Evolutionary conservation across 2,329 filamentous ascomycete genomes (phyloP), one percentile per base, ranked within the genome.

Genomic region (Scopulariopsis brevicaulis): DNA sequence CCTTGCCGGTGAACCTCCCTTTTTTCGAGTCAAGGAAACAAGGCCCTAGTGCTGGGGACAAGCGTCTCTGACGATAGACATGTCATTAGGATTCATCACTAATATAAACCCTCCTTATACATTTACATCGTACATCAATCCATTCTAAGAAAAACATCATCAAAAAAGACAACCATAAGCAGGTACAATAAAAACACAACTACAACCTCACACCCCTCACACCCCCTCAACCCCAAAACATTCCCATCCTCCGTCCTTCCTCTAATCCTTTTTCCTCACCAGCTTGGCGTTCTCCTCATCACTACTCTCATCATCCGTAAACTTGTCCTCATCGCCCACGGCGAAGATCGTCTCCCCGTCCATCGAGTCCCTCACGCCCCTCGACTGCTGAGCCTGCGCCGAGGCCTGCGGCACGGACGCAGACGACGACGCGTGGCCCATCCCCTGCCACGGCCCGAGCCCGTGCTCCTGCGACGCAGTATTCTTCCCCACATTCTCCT

Each of bases 341-440:
- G 93, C 93, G 66, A 97, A 97, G 61, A 97, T 95, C 0, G 92
- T 96, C 73, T 97, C 94, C 12, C 91, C 91, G 62, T 97, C 92
- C 37, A 83, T 69, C 2, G 80, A 83, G 59, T 81, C 77, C 18
- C 80, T 73, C 76, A 64, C 82, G 70, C 59, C 66, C 51, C 69
- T 22, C 20, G 22, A 58, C 58, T 20, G 54, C 51, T 43, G 52
- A 34, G 58, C 28, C 28, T 32, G 28, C 28, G 28, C 28, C 28
- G 28, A 32, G 28, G 4, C 8, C 8, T 32, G 56, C n/a, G 58
- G 58, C 34, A 40, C 54, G 64, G 63, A 61, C 64, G 60, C 59
- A 60, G 65, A 20, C 55, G 62, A 54, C 59, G 60, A 58, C 6
- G 55, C 6, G 28, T 43, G 43, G 11, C 14, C 50, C 28, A 32